These are phyloP conservation scores for Metroxylon sagu DNA, from an alignment of 176 grass and related monocot species.

Conservation along the genomic window DNA sequence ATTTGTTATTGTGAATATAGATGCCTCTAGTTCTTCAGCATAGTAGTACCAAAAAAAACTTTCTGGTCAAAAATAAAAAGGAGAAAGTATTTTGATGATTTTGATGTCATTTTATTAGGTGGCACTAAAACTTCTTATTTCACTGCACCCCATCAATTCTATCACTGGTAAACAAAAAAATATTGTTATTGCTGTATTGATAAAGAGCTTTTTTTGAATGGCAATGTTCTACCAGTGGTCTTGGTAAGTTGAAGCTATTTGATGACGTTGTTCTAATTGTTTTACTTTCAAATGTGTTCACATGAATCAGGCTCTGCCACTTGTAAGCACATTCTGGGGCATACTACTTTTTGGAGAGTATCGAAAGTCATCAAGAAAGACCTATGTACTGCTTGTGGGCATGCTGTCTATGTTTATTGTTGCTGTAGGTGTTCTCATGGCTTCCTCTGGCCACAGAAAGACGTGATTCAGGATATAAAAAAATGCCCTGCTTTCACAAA, in stretches of 20 bases:
- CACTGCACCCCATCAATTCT: no score
- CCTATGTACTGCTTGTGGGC: slow-evolving; percentile 51
- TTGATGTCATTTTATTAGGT: no score
- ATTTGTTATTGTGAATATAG: no score
- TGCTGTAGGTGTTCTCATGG: slow-evolving; percentile 74
- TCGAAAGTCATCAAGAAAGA: slow-evolving; percentile 47
- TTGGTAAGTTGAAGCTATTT: background rate
- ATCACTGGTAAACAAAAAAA: no score
- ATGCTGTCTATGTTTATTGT: slow-evolving; percentile 82
- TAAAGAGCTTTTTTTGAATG: background rate
- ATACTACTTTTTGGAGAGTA: slow-evolving; percentile 68
- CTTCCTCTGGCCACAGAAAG: slow-evolving; percentile 81
- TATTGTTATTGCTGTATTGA: background rate
- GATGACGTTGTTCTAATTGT: background rate
- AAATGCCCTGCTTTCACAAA: no score
- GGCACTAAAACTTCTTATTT: no score
- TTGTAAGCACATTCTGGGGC: slow-evolving; percentile 84
- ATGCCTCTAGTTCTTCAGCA: no score
- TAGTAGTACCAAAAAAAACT: no score
- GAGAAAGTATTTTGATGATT: no score
- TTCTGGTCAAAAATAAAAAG: no score
- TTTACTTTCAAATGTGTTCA: background rate
- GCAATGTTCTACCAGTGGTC: no score
- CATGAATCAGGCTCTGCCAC: slow-evolving; percentile 53
- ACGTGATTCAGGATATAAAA: background rate